A percentile compares a stretch with the other conserved stretches of the same genome.
These are phyloP conservation scores for Naganishia antarctica DNA, from an alignment of 768 basidiomycete genomes.

Conservation along the genomic window DNA sequence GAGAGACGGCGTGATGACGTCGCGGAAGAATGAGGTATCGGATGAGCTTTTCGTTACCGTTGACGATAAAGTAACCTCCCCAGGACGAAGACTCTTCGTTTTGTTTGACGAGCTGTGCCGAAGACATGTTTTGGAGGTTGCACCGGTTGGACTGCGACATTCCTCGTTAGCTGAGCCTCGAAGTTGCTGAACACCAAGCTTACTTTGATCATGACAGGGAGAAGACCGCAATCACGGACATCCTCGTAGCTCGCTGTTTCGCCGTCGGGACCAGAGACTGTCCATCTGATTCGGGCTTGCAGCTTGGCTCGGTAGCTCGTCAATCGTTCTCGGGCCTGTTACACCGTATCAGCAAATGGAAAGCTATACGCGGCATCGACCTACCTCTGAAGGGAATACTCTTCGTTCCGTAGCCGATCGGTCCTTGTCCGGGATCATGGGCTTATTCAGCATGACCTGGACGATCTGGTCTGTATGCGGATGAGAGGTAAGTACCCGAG, in stretches of 20 bases:
- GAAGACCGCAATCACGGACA: slow-evolving; percentile 76
- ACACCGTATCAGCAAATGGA: slow-evolving; percentile 42
- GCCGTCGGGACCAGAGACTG: slow-evolving; percentile 56
- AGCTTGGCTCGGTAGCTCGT: slow-evolving; percentile 87
- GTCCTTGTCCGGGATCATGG: slow-evolving; percentile 81
- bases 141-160: slow-evolving; percentile 73
- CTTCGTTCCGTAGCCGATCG: slow-evolving; percentile 66
- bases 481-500: background rate
- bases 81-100: slow-evolving; percentile 98
- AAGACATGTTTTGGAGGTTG: slow-evolving; percentile 78
- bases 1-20: slow-evolving; percentile 88
- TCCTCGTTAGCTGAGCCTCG: background rate
- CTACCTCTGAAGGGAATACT: slow-evolving; percentile 79
- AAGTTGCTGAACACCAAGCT: slow-evolving; percentile 38
- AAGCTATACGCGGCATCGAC: background rate
- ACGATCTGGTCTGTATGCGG: slow-evolving; percentile 75
- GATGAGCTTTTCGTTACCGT: slow-evolving; percentile 97
- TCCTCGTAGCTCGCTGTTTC: slow-evolving; percentile 61
- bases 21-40: slow-evolving; percentile 93
- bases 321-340: slow-evolving; percentile 77
- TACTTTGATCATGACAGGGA: slow-evolving; percentile 96
- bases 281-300: slow-evolving; percentile 80
- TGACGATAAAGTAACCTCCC: slow-evolving; percentile 97
- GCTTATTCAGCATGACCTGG: slow-evolving; percentile 71
- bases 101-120: slow-evolving; percentile 75